A percentile compares a stretch with the other conserved stretches of the same genome.
Conservation (phyloP, 2,329 filamentous ascomycete species). For the Trichoderma sp. region DNA sequence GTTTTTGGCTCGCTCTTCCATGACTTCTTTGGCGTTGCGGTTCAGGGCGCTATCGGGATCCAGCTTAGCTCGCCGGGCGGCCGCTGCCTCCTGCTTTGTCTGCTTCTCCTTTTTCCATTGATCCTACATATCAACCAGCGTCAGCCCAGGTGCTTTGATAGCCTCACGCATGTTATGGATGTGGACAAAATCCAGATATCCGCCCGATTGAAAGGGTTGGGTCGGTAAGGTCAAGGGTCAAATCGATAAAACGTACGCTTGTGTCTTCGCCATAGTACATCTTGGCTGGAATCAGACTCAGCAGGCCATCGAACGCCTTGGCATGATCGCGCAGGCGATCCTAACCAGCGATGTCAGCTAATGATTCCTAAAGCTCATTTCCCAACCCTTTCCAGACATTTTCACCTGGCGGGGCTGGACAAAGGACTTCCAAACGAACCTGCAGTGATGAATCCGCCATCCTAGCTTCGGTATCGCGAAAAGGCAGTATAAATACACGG, state of each 20-base stretch:
- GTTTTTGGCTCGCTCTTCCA: conserved; percentile 75
- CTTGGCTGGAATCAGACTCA: conserved; percentile 87
- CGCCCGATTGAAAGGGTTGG: not conserved
- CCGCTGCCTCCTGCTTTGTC: conserved; percentile 82
- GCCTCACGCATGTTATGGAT: not conserved
- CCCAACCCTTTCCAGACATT: not conserved
- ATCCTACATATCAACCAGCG: conserved; percentile 55
- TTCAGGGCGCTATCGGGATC: conserved; percentile 84
- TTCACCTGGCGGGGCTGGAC: conserved; percentile 30
- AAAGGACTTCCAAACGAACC: conserved; percentile 41
- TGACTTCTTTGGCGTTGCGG: conserved; percentile 83
- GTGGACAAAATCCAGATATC: not conserved
- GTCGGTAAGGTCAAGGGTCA: not conserved
- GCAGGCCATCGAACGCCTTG: conserved; percentile 80
- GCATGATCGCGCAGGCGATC: conserved; percentile 60
- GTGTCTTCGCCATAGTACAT: conserved; percentile 87
- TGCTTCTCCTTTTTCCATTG: conserved; percentile 96
- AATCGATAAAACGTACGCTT: conserved; percentile 63
- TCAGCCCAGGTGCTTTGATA: not conserved
- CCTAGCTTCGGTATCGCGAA: not conserved
- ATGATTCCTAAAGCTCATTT: not conserved
- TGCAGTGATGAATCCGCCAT: conserved; percentile 51
- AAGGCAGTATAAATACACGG: not conserved
- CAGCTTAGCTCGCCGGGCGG: conserved; percentile 83
- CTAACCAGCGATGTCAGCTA: conserved; percentile 37